These are phyloP conservation scores for Crucibulum laeve DNA, from an alignment of 768 basidiomycete genomes.

Conservation along the genomic window DNA sequence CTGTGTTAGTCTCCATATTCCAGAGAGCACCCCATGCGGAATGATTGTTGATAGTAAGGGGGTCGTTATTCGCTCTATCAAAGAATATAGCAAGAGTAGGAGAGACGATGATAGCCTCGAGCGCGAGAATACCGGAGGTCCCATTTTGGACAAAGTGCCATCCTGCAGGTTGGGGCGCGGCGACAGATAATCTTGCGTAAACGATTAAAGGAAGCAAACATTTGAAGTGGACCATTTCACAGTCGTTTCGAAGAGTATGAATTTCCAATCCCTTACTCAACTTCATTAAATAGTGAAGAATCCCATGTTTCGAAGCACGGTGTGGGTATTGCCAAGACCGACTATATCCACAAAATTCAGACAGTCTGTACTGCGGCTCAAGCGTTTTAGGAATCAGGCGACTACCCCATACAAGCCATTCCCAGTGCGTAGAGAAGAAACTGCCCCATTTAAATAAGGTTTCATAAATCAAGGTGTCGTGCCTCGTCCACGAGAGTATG, in stretches of 20 bases:
- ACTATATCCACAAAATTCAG: too few relatives aligned
- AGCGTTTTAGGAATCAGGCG: too few relatives aligned
- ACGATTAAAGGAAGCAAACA: not conserved
- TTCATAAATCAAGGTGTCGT: too few relatives aligned
- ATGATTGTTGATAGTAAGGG: conserved; percentile 34
- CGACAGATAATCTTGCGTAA: not conserved
- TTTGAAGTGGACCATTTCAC: not conserved
- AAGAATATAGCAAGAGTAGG: conserved; percentile 23
- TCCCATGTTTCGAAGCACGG: not conserved
- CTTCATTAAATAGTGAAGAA: too few relatives aligned
- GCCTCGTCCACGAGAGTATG: too few relatives aligned
- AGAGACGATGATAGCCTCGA: conserved; percentile 24
- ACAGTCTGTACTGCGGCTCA: too few relatives aligned
- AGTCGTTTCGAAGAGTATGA: not conserved
- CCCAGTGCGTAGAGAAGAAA: too few relatives aligned
- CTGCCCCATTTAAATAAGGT: too few relatives aligned
- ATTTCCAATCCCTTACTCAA: not conserved
- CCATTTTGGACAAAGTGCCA: conserved; percentile 25
- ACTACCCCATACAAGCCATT: too few relatives aligned
- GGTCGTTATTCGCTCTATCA: conserved; percentile 29
- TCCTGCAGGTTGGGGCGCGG: conserved; percentile 8
- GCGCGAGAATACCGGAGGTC: conserved; percentile 20
- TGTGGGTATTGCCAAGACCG: conserved; percentile 4
- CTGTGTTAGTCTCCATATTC: conserved; percentile 33
- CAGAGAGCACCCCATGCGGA: conserved; percentile 42